These are phyloP conservation scores for Phytophthora cryptogea DNA, from an alignment of 352 stramenopile genomes.

Conservation along the genomic window DNA sequence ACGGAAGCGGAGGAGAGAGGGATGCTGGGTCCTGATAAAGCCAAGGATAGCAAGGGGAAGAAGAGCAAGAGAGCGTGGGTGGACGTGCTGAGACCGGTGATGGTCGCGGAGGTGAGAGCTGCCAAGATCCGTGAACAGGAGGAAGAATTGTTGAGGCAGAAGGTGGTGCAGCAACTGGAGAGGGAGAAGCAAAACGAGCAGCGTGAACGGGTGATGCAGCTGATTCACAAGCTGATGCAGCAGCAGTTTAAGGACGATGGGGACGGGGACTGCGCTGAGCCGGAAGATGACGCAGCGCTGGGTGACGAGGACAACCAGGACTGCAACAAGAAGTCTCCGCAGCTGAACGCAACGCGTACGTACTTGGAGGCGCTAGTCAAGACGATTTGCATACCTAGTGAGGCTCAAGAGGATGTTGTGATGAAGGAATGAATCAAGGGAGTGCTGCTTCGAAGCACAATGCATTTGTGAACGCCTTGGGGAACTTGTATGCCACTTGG, in stretches of 20 bases:
- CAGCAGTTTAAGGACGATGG: not conserved
- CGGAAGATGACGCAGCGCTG: slow-evolving; percentile 22
- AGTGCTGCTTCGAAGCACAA: not conserved
- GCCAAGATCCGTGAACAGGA: slow-evolving; percentile 43
- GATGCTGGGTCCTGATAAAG: slow-evolving; percentile 27
- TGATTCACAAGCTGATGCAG: slow-evolving; percentile 32
- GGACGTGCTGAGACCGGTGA: slow-evolving; percentile 42
- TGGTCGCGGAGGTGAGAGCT: slow-evolving; percentile 27
- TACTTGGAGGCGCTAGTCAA: slow-evolving; percentile 32
- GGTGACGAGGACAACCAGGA: slow-evolving; percentile 6
- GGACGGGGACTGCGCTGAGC: slow-evolving; percentile 13
- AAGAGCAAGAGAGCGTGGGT: slow-evolving; percentile 70
- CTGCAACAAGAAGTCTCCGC: not conserved
- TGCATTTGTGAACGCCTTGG: not conserved
- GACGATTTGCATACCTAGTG: slow-evolving; percentile 26
- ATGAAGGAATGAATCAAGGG: slow-evolving; percentile 31
- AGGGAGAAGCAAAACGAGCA: slow-evolving; percentile 41
- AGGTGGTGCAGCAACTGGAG: slow-evolving; percentile 41
- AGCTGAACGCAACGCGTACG: slow-evolving; percentile 5
- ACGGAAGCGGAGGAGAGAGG: slow-evolving; percentile 55
- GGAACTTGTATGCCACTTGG: not conserved
- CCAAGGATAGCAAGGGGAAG: slow-evolving; percentile 49
- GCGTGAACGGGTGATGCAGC: slow-evolving; percentile 21
- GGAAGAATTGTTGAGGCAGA: slow-evolving; percentile 45
- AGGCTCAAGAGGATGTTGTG: slow-evolving; percentile 19